Evolutionary conservation across 169 alveolate species (phyloP).

Genomic region (Amoebophrya sp.): DNA sequence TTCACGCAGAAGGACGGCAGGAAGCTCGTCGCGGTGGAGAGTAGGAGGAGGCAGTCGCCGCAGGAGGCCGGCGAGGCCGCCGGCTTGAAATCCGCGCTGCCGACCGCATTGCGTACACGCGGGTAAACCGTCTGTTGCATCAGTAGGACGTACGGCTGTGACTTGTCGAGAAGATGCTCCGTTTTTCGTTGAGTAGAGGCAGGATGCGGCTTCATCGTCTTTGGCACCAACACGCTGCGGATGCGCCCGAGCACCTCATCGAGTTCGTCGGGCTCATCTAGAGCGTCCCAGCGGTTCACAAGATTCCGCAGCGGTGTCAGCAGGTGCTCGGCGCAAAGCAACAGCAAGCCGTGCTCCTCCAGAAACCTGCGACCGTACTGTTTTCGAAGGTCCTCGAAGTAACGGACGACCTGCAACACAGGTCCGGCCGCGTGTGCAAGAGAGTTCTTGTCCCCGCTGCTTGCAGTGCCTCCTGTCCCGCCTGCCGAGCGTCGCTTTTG

Average conservation of each 20-base stretch:
- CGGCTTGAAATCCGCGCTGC: background rate
- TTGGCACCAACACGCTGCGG: background rate
- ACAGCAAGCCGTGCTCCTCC: background rate
- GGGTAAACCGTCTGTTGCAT: background rate
- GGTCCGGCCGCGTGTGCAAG: too few relatives aligned
- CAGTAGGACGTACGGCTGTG: background rate
- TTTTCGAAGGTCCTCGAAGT: background rate
- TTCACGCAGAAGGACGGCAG: background rate
- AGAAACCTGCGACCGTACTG: background rate
- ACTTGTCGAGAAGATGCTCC: background rate
- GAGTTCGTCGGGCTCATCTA: background rate
- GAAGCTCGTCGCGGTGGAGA: background rate
- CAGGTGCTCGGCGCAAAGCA: background rate
- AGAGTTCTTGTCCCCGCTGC: too few relatives aligned
- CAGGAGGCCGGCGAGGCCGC: background rate
- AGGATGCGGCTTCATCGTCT: too few relatives aligned
- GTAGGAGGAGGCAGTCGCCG: background rate
- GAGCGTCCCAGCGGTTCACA: background rate
- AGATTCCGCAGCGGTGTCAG: background rate
- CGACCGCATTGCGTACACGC: background rate
- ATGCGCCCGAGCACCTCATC: background rate
- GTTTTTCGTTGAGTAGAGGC: too few relatives aligned
- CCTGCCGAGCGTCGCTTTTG: background rate
- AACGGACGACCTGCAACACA: background rate
- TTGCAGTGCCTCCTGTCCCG: too few relatives aligned